These are phyloP conservation scores for Kingdonia uniflora DNA, from an alignment of 164 flowering plant species.

Conservation along the genomic window DNA sequence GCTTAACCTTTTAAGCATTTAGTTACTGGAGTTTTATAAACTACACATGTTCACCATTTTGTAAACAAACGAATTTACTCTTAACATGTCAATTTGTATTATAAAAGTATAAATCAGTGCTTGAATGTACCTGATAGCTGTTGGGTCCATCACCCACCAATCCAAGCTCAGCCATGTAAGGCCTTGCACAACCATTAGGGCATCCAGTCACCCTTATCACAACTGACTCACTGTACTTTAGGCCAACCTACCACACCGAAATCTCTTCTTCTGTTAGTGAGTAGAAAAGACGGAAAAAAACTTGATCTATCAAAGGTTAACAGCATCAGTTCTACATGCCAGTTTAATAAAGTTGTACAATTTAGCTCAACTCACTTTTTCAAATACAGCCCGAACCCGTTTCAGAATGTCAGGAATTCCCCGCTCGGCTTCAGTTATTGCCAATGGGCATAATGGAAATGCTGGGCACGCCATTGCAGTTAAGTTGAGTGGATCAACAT, in stretches of 20 bases:
- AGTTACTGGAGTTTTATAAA: too few species aligned
- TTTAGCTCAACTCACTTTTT: constrained; percentile 45
- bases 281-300: neutral
- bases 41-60: too few species aligned
- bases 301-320: neutral
- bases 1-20: too few species aligned
- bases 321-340: neutral
- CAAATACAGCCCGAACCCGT: constrained; percentile 81
- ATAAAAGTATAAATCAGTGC: neutral
- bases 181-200: constrained; percentile 98
- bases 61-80: too few species aligned
- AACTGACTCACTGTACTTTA: constrained; percentile 67
- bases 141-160: constrained; percentile 98
- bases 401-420: constrained; percentile 87
- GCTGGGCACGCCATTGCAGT: constrained; percentile 99
- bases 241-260: constrained; percentile 63
- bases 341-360: neutral
- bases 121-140: constrained; percentile 74
- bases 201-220: constrained; percentile 94
- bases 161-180: constrained; percentile 99
- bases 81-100: neutral
- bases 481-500: constrained; percentile 83
- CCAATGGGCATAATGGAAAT: constrained; percentile 89
- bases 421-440: constrained; percentile 97
- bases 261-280: neutral